phyloP scores from a whole-genome alignment of 257 asterid genomes.

The Cordia subcordata region DNA sequence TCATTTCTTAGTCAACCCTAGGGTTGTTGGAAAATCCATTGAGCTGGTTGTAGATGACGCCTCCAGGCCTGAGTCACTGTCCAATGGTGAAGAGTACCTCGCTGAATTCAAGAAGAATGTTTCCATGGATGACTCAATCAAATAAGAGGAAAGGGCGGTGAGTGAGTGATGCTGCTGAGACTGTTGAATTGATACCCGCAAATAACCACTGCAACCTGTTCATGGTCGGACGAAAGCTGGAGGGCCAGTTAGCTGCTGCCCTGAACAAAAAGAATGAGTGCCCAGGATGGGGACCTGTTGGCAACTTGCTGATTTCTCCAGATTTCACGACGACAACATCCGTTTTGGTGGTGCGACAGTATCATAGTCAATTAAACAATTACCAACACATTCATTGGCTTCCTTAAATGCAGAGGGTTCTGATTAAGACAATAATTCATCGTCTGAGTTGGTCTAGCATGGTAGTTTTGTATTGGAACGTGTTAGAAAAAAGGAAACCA shows the following conservation, averaged over 20 bases:
- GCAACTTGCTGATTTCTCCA: slow-evolving; percentile 38
- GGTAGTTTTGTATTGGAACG: too few species aligned
- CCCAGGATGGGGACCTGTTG: slow-evolving; percentile 51
- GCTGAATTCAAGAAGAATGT: slow-evolving; percentile 18
- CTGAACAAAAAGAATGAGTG: slow-evolving; percentile 30
- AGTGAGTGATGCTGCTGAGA: slow-evolving; percentile 21
- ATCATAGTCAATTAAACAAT: slow-evolving; percentile 26
- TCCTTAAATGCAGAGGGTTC: slow-evolving; percentile 28
- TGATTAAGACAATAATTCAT: slow-evolving; percentile 20
- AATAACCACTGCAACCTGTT: slow-evolving; percentile 38
- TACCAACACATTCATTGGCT: slow-evolving; percentile 27
- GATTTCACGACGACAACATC: slow-evolving; percentile 41
- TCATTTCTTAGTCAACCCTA: slow-evolving; percentile 30
- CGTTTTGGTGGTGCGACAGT: slow-evolving; percentile 58
- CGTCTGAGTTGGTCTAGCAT: not conserved
- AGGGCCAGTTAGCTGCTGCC: slow-evolving; percentile 36
- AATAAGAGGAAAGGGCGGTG: slow-evolving; percentile 25
- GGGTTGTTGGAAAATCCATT: slow-evolving; percentile 20
- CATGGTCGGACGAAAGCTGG: slow-evolving; percentile 42
- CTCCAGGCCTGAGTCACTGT: slow-evolving; percentile 3
- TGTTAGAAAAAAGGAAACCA: too few species aligned
- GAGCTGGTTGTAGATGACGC: slow-evolving; percentile 11
- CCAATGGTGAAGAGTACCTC: slow-evolving; percentile 29
- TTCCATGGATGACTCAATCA: slow-evolving; percentile 22
- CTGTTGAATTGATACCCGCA: slow-evolving; percentile 17